A percentile compares a stretch with the other conserved stretches of the same genome.
Conservation (phyloP, 345 rosid species). For the Moricandia arvensis region DNA sequence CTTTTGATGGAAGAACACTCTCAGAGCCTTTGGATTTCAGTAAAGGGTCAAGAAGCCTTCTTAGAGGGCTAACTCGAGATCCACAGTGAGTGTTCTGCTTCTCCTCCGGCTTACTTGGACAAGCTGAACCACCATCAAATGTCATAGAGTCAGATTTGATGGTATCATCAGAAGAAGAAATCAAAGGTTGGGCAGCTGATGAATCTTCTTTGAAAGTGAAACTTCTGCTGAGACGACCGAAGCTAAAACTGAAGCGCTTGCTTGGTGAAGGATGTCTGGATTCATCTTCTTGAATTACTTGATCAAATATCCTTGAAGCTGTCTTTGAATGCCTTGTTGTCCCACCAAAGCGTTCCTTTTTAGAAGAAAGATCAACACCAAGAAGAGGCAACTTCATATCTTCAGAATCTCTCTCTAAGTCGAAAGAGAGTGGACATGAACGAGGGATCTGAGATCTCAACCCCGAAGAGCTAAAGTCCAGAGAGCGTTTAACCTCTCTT, state of each 20-base stretch:
- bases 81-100: slow-evolving; percentile 39
- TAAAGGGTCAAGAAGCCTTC: slow-evolving; percentile 71
- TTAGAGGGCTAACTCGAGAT: slow-evolving; percentile 70
- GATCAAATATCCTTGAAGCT: slow-evolving; percentile 44
- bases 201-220: slow-evolving; percentile 69
- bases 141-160: slow-evolving; percentile 58
- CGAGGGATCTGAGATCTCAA: too few species aligned
- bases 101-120: slow-evolving; percentile 37
- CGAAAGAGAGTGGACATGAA: neutral
- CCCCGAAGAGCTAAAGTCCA: too few species aligned
- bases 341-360: slow-evolving; percentile 36
- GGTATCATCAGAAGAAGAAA: slow-evolving; percentile 44
- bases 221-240: slow-evolving; percentile 80
- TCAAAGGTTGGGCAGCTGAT: slow-evolving; percentile 34
- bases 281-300: slow-evolving; percentile 42
- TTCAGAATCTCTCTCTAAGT: slow-evolving; percentile 34
- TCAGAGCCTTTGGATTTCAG: slow-evolving; percentile 56
- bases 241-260: slow-evolving; percentile 78
- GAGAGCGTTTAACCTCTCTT: slow-evolving; percentile 16
- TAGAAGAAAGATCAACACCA: slow-evolving; percentile 36
- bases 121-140: too few species aligned
- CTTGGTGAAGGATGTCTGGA: slow-evolving; percentile 52
- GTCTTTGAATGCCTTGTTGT: slow-evolving; percentile 27
- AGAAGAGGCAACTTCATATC: slow-evolving; percentile 31
- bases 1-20: slow-evolving; percentile 39